These are phyloP conservation scores for Apiospora pterosperma DNA, from an alignment of 2,329 filamentous ascomycete genomes.

Conservation along the genomic window DNA sequence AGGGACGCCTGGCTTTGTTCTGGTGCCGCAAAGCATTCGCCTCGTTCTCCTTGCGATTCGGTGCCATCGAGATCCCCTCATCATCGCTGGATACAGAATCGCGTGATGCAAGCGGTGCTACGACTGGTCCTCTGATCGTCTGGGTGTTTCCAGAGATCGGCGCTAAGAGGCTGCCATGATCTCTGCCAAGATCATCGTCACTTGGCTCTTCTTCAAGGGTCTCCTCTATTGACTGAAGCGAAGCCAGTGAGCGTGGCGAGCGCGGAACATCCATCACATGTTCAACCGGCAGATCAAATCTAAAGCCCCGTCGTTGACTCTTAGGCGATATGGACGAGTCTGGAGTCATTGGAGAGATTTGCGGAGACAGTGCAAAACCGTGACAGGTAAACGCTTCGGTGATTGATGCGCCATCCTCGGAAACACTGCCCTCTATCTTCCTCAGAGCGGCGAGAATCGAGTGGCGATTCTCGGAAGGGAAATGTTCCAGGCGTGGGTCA, in stretches of 20 bases:
- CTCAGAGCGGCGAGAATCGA: constrained; percentile 28
- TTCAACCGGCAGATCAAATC: neutral
- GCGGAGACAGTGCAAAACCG: constrained; percentile 10
- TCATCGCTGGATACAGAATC: constrained; percentile 5
- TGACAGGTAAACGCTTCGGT: constrained; percentile 13
- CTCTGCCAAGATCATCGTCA: neutral
- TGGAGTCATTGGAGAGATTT: constrained; percentile 7
- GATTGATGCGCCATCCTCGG: constrained; percentile 20
- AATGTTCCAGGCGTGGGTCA: constrained; percentile 24
- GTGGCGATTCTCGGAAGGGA: constrained; percentile 24
- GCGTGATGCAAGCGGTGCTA: neutral
- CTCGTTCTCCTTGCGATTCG: constrained; percentile 4
- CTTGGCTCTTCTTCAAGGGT: constrained; percentile 5
- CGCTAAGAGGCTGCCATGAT: neutral
- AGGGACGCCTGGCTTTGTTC: neutral
- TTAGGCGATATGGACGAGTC: neutral
- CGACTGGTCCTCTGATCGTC: neutral
- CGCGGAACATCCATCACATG: neutral
- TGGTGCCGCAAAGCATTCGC: neutral
- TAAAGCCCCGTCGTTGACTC: neutral
- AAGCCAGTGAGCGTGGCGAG: constrained; percentile 7
- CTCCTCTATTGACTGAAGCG: constrained; percentile 9
- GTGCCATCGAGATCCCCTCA: constrained; percentile 7
- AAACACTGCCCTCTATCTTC: constrained; percentile 24
- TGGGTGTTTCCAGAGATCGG: neutral